Base-by-base conservation (phyloP, 2,329 filamentous ascomycete species). In the Neofusicoccum umdonicola region DNA sequence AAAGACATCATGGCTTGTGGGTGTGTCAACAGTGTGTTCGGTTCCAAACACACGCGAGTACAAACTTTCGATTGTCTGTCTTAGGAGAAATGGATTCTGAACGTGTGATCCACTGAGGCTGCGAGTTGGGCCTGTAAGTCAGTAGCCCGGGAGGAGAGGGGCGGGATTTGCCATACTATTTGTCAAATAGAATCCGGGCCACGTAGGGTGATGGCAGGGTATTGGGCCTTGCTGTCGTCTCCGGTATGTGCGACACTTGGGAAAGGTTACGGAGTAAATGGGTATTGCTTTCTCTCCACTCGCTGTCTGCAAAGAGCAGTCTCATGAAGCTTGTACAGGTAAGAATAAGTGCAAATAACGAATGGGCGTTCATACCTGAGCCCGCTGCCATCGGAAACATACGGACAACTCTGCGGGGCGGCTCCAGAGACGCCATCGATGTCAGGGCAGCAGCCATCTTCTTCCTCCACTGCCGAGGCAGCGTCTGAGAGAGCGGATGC, bases 1-100 rank as follows among this genome's bases (percentile, higher is more conserved):
- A 64, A 77, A 80, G 0, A 73, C 63, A 52, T 78, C 74, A 47
- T 79, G 73, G 15, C 42, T n/a, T 22, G 62, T 50, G n/a, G 61
- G 1, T 45, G 19, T n/a, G 27, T 34, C 31, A 1, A n/a, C 11
- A 15, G 22, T n/a, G 31, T 51, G 19, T n/a, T 13, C 8, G 5
- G n/a, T 19, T n/a, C 6, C 47, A 17, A 51, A 51, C 4, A 51
- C 27, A 7, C 47, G 47, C 2, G 47, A 2, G 4, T 51, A 35
- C 1, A 51, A 13, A 4, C 15, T 8, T 11, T 51, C 47, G 9
- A 51, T 51, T 9, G 3, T 22, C 7, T 34, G 47, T 11, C n/a
- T 51, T n/a, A 51, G 27, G 34, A 51, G 11, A 12, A 51, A 51
- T 4, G 47, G 47, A 31, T 51, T 51, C 12, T 31, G 47, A 9